Conservation (phyloP, 1,284 basidiomycete genomes). For the Naganishia sp. region DNA sequence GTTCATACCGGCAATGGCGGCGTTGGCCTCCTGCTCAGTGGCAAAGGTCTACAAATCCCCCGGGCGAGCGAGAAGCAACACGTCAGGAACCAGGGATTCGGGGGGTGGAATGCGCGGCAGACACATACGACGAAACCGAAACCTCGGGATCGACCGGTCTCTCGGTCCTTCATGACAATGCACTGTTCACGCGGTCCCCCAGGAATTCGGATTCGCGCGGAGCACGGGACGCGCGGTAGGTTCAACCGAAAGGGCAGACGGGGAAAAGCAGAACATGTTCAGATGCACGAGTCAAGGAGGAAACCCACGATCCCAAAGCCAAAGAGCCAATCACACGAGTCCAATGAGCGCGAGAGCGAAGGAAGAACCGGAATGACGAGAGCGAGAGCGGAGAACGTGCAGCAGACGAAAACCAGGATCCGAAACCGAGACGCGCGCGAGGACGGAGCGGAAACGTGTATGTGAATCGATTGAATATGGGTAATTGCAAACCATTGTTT, state of each 20-base stretch:
- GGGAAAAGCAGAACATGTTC: conserved; percentile 21
- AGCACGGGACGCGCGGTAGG: not conserved
- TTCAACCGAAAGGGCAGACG: not conserved
- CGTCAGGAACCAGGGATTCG: not conserved
- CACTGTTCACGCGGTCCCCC: conserved; percentile 58
- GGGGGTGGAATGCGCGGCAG: conserved; percentile 10
- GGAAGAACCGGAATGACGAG: not conserved
- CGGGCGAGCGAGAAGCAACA: not conserved
- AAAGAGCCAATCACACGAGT: not conserved
- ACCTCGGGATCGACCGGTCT: conserved; percentile 91
- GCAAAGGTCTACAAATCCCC: conserved; percentile 61
- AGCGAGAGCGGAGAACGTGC: conserved; percentile 25
- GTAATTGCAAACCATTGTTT: conserved; percentile 24
- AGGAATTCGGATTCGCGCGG: not conserved
- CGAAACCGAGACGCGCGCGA: not conserved
- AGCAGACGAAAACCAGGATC: not conserved
- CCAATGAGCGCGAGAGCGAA: not conserved
- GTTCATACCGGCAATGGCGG: conserved; percentile 76
- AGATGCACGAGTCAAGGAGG: conserved; percentile 9
- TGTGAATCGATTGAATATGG: conserved; percentile 30
- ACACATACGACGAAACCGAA: conserved; percentile 79
- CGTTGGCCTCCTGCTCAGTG: conserved; percentile 67
- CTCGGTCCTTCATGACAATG: conserved; percentile 96
- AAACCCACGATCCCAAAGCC: conserved; percentile 12
- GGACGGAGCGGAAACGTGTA: conserved; percentile 4